These are phyloP conservation scores for Cryptosporidium baileyi DNA, from an alignment of 169 alveolate species.

Conservation along the genomic window DNA sequence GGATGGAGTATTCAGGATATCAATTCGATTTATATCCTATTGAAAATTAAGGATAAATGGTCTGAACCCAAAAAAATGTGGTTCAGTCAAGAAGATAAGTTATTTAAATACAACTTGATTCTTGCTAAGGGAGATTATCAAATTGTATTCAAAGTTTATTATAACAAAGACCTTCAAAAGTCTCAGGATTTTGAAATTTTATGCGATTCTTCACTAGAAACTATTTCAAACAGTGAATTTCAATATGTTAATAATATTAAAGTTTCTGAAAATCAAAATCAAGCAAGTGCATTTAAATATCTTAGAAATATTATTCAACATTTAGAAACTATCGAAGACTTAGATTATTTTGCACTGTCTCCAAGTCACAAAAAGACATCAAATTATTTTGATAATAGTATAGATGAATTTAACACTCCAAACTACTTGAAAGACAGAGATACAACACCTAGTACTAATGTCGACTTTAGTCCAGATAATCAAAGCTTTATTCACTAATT, in stretches of 20 bases:
- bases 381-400: background rate
- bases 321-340: background rate
- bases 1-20: constrained; percentile 27
- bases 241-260: constrained; percentile 22
- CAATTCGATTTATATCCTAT: background rate
- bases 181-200: background rate
- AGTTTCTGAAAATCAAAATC: background rate
- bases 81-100: background rate
- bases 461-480: constrained; percentile 22
- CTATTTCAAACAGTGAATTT: constrained; percentile 7
- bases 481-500: constrained; percentile 4
- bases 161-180: background rate
- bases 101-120: constrained; percentile 6
- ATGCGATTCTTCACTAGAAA: constrained; percentile 51
- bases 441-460: constrained; percentile 40
- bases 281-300: constrained; percentile 35
- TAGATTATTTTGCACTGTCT: constrained; percentile 14
- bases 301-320: background rate
- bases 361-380: constrained; percentile 9
- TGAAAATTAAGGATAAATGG: background rate
- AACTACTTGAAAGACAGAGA: background rate
- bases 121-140: constrained; percentile 29
- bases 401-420: background rate
- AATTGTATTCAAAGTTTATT: constrained; percentile 31
- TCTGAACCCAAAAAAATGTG: constrained; percentile 56